Base-by-base conservation (phyloP, 2,329 filamentous ascomycete species). In the Lasiodiplodia sp. region DNA sequence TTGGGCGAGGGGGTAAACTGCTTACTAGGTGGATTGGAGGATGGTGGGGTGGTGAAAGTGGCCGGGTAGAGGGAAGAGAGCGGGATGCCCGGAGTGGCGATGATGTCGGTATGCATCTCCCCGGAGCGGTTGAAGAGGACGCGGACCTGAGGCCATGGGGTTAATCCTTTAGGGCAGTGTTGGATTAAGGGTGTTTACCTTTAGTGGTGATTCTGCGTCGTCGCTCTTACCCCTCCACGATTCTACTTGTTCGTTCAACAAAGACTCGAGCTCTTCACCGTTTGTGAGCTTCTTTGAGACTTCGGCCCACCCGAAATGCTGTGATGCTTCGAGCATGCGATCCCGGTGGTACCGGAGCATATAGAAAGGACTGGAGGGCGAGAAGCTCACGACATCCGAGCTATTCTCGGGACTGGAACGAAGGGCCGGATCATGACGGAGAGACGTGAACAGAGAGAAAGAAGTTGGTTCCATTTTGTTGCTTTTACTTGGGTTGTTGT, bases 261-360 rank as follows among this genome's bases (percentile, higher is more conserved):
- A 69, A 71, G 73, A 10, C 71, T 77, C 71, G 69, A 81, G 68
- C 25, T 75, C 71, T 71, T 76, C 69, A 0, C 78, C 80, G 25
- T 82, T 76, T 68, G 74, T 68, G 1, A 83, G 72, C 40, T 70
- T 70, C n/a, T 74, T 69, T 7, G 74, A 75, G 4, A 79, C 79
- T 21, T 74, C 73, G 18, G 77, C 67, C 81, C 85, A 87, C 53
- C 81, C 76, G 72, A 87, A 85, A 71, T 85, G 80, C 70, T 81
- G 75, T 28, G 85, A 83, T 53, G 86, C 83, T 74, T 83, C 86
- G n/a, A 93, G 83, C 76, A 97, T 86, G 66, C 94, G 90, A 76
- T 94, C 91, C 56, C 89, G 87, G 78, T 97, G 94, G 72, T 90
- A 90, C 69, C 89, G 84, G 18, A 96, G 86, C 85, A 96, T 93